Conservation (phyloP, 805 yeast genomes). For the Wickerhamomyces chaumierensis region DNA sequence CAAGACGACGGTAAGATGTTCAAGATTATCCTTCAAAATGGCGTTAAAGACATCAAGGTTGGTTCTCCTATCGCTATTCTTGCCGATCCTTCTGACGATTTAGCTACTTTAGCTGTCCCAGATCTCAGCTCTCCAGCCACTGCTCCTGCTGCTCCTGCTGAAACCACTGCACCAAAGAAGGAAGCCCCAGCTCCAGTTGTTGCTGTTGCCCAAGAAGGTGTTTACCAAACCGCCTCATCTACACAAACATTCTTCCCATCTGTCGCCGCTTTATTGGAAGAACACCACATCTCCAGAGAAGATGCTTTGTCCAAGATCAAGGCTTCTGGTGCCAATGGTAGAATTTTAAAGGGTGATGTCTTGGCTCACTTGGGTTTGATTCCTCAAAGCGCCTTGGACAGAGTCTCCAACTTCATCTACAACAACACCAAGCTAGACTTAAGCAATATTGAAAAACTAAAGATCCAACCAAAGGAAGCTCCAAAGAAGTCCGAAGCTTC, state of each 20-base stretch:
- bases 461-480: conserved; percentile 19
- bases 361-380: conserved; percentile 73
- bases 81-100: conserved; percentile 84
- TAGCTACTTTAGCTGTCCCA: conserved; percentile 53
- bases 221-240: conserved; percentile 42
- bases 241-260: conserved; percentile 68
- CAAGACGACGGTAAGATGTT: conserved; percentile 87
- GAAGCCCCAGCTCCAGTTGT: conserved; percentile 4
- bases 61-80: conserved; percentile 83
- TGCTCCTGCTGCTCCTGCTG: conserved; percentile 9
- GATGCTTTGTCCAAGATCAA: conserved; percentile 64
- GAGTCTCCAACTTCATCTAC: conserved; percentile 45
- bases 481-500: conserved; percentile 11
- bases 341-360: conserved; percentile 85
- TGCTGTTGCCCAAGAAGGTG: conserved; percentile 6
- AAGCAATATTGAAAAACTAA: conserved; percentile 41
- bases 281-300: conserved; percentile 48
- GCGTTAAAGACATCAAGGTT: conserved; percentile 71
- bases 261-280: conserved; percentile 53
- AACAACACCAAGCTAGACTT: conserved; percentile 57
- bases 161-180: conserved; percentile 5
- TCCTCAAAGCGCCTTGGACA: conserved; percentile 37
- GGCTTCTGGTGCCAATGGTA: conserved; percentile 85
- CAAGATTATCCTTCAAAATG: conserved; percentile 56
- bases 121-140: conserved; percentile 14